Evolutionary conservation across 2,329 filamentous ascomycete genomes (phyloP), one percentile per base, ranked within the genome.

Genomic region (Cryphonectria parasitica): DNA sequence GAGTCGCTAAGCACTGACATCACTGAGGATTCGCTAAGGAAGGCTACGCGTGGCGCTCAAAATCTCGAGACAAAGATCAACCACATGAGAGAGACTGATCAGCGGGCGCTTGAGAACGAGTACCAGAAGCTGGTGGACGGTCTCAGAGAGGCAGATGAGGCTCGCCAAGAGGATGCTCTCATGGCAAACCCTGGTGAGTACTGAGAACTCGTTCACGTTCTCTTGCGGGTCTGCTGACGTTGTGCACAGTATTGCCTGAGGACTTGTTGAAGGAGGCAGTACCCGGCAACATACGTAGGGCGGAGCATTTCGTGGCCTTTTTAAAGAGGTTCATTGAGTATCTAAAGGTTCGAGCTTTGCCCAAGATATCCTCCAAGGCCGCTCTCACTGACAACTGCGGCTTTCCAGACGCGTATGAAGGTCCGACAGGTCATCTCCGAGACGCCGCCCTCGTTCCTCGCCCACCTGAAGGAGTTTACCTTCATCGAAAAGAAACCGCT

Each of bases 311-410:
- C 78, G 90, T 97, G 19, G 90, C 94, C 0, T 99, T 99, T 79
- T 82, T 99, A 70, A 97, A 97, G 79, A 88, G 96, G 72, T 99
- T 99, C 79, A 96, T 99, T 74, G 97, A 99, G 80, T 99, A 99
- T 77, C 86, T 99, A 66, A 98, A 94, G 83, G 88, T 86, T 75
- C 54, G 25, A 62, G n/a, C 19, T 3, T 56, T 49, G 34, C 31
- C 54, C 54, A 15, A 54, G 25, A 69, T 75, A 71, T 74, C 62
- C 58, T 58, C 25, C 15, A 28, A 63, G 31, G 17, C 28, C 28
- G 25, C 66, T 13, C 8, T 43, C 19, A 28, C 62, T 69, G n/a
- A 69, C 43, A 7, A 34, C 34, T 13, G 5, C n/a, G 43, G 19
- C n/a, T 17, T 54, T 13, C 2, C 76, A 95, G 86, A 98, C 95